These are phyloP conservation scores for Yarrowia hollandica DNA, from an alignment of 805 yeast genomes.

Conservation along the genomic window DNA sequence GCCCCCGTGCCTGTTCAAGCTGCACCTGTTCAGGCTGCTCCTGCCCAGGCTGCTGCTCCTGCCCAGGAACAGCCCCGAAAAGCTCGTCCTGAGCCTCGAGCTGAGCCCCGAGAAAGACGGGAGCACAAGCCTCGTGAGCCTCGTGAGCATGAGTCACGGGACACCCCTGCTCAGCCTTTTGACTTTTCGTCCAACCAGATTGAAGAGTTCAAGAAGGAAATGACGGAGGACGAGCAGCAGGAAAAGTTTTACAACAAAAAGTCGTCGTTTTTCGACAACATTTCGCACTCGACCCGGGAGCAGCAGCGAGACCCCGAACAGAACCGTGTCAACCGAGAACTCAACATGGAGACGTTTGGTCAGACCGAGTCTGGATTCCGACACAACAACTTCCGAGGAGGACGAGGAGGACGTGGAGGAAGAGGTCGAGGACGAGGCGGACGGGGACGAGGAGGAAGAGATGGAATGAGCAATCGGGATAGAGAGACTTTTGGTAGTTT, in stretches of 20 bases:
- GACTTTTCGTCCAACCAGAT: constrained; percentile 17
- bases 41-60: background rate
- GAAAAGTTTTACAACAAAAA: constrained; percentile 62
- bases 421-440: constrained; percentile 47
- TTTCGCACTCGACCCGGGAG: constrained; percentile 60
- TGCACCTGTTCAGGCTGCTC: background rate
- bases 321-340: constrained; percentile 46
- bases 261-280: constrained; percentile 84
- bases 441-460: constrained; percentile 41
- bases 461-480: constrained; percentile 25
- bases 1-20: too few relatives aligned
- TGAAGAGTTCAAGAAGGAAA: constrained; percentile 26
- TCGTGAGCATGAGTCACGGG: background rate
- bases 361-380: constrained; percentile 43
- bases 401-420: constrained; percentile 56
- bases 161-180: background rate
- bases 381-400: constrained; percentile 45
- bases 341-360: constrained; percentile 84
- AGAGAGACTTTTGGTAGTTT: constrained; percentile 27
- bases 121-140: constrained; percentile 7
- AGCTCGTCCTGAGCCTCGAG: constrained; percentile 11
- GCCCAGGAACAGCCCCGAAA: constrained; percentile 1
- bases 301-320: constrained; percentile 43
- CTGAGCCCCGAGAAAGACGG: constrained; percentile 2
- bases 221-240: constrained; percentile 37